phyloP scores from a whole-genome alignment of 768 basidiomycete species.

The Sarcomyxa edulis region DNA sequence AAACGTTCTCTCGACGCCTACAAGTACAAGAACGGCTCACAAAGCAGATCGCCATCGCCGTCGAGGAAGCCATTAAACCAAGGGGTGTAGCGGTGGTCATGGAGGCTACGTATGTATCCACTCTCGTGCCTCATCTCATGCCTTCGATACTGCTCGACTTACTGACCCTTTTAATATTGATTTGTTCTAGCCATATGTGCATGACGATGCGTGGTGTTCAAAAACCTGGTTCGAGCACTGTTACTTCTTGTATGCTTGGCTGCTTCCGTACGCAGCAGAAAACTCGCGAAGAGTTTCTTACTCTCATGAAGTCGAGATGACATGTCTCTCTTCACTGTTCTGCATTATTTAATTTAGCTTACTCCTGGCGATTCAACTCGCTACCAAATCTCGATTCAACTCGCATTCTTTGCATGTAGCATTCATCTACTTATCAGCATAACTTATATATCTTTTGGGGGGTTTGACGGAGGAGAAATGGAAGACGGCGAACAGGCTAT shows the following conservation, averaged over 20 bases:
- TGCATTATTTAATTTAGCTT: slow-evolving; percentile 18
- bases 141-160: neutral
- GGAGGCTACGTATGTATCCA: slow-evolving; percentile 82
- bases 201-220: slow-evolving; percentile 99
- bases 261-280: slow-evolving; percentile 99
- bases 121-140: slow-evolving; percentile 6
- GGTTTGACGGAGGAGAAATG: no score
- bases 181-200: slow-evolving; percentile 9
- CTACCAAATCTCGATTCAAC: no score
- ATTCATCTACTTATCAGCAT: no score
- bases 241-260: slow-evolving; percentile 97
- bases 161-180: neutral
- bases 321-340: neutral
- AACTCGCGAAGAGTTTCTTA: slow-evolving; percentile 95
- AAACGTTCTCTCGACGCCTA: slow-evolving; percentile 91
- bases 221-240: slow-evolving; percentile 93
- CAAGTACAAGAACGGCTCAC: slow-evolving; percentile 98
- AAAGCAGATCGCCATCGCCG: slow-evolving; percentile 96
- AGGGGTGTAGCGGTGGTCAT: slow-evolving; percentile 98
- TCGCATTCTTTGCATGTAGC: no score
- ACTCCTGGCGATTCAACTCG: slow-evolving; percentile 22
- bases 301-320: slow-evolving; percentile 57
- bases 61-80: slow-evolving; percentile 97
- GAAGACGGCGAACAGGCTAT: no score
- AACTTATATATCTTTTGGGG: no score